A percentile compares a stretch with the other conserved stretches of the same genome.
These are phyloP conservation scores for Osmanthus fragrans DNA, from an alignment of 257 asterid species.

Conservation along the genomic window DNA sequence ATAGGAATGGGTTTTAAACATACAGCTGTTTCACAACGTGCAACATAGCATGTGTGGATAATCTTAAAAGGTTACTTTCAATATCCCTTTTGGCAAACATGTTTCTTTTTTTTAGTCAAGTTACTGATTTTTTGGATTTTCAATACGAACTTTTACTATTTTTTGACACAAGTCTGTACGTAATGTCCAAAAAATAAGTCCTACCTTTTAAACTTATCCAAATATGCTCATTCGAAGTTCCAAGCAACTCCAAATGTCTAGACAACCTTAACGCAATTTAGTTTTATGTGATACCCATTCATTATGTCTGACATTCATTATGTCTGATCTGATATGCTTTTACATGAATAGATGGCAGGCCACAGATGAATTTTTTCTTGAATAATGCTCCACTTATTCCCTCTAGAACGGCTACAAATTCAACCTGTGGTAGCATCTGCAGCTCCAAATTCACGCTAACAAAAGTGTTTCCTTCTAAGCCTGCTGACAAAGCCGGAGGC, in stretches of 20 bases:
- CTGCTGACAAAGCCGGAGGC: slow-evolving; percentile 37
- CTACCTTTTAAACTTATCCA: background rate
- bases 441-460: slow-evolving; percentile 67
- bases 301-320: background rate
- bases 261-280: background rate
- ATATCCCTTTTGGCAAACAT: background rate
- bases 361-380: slow-evolving; percentile 52
- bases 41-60: background rate
- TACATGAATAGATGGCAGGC: slow-evolving; percentile 47
- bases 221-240: background rate
- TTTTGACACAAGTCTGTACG: background rate
- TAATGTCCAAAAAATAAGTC: background rate
- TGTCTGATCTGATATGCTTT: slow-evolving; percentile 6
- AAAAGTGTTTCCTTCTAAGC: slow-evolving; percentile 41
- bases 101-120: background rate
- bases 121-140: background rate
- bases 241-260: background rate
- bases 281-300: background rate
- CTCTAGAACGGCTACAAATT: slow-evolving; percentile 35
- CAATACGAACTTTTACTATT: background rate
- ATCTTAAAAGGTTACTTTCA: background rate
- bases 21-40: background rate
- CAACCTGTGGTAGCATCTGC: slow-evolving; percentile 50
- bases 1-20: background rate
- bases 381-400: slow-evolving; percentile 41